Conservation (phyloP, 257 asterid species). For the Ilex aquifolium region DNA sequence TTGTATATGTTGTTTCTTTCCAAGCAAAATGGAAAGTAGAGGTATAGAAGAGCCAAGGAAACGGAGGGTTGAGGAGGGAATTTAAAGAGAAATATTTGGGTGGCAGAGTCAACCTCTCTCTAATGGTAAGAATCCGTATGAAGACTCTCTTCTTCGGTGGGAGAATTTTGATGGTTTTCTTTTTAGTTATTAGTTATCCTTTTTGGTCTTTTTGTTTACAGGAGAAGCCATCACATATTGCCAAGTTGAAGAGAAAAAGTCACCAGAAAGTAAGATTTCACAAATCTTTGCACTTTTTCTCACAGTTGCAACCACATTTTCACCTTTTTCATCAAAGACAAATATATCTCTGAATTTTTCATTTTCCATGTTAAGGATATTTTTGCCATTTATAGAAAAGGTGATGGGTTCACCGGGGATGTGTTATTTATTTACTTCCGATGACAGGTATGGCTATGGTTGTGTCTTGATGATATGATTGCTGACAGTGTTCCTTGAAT, state of each 20-base stretch:
- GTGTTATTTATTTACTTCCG: constrained; percentile 5
- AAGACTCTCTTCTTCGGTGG: constrained; percentile 47
- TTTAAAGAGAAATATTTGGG: constrained; percentile 40
- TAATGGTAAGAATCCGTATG: constrained; percentile 56
- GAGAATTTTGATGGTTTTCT: constrained; percentile 24
- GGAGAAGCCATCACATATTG: constrained; percentile 22
- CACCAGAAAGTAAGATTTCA: constrained; percentile 32
- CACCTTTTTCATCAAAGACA: constrained; percentile 30
- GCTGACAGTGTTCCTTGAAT: constrained; percentile 10
- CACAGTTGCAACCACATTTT: constrained; percentile 41
- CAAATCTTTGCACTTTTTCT: constrained; percentile 52
- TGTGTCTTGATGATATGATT: constrained; percentile 3
- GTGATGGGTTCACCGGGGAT: constrained; percentile 12
- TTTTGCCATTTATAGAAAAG: constrained; percentile 35
- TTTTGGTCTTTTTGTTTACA: constrained; percentile 24
- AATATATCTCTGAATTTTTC: constrained; percentile 17
- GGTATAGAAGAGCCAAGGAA: constrained; percentile 20
- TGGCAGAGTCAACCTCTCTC: constrained; percentile 58
- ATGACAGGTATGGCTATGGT: constrained; percentile 5
- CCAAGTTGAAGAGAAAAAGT: constrained; percentile 38
- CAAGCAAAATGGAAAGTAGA: constrained; percentile 12
- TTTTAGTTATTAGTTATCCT: constrained; percentile 9
- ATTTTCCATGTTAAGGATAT: constrained; percentile 34
- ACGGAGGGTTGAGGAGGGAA: constrained; percentile 35
- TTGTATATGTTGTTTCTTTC: constrained; percentile 11